Percentiles rank a stretch among this genome's conserved stretches.
Evolutionary conservation across 495 filamentous ascomycete genomes (phyloP).

Genomic region (Tuber aestivum): DNA sequence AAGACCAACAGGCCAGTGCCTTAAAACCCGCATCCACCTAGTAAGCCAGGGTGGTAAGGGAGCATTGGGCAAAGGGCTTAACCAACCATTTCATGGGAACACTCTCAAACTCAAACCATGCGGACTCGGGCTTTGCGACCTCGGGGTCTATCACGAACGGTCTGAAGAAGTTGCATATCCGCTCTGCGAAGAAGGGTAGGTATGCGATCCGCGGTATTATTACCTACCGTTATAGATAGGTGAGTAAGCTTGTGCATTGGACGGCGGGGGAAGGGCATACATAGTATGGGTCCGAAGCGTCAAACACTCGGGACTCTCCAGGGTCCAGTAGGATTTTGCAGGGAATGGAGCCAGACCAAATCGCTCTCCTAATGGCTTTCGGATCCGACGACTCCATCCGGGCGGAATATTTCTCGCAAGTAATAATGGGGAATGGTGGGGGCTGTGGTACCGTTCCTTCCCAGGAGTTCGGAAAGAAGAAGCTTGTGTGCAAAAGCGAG

Average conservation of each 20-base stretch:
- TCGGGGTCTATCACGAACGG: slow-evolving; percentile 62
- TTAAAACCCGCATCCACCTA: slow-evolving; percentile 39
- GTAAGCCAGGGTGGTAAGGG: slow-evolving; percentile 43
- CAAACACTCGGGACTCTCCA: slow-evolving; percentile 36
- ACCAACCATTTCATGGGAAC: slow-evolving; percentile 68
- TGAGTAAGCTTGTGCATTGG: not conserved
- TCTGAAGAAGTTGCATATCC: slow-evolving; percentile 69
- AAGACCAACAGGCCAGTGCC: slow-evolving; percentile 77
- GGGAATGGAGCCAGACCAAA: slow-evolving; percentile 41
- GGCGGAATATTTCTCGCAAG: not conserved
- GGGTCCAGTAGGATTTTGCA: slow-evolving; percentile 40
- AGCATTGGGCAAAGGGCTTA: not conserved
- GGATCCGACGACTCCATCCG: slow-evolving; percentile 28
- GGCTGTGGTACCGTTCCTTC: not conserved
- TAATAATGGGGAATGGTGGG: not conserved
- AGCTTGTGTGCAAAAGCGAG: not conserved
- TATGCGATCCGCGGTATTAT: slow-evolving; percentile 64
- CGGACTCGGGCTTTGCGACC: slow-evolving; percentile 51
- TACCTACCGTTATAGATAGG: slow-evolving; percentile 43
- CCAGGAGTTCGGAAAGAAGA: not conserved
- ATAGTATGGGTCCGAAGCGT: slow-evolving; percentile 39
- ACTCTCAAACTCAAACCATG: slow-evolving; percentile 66
- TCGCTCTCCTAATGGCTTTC: slow-evolving; percentile 35
- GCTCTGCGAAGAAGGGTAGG: slow-evolving; percentile 69
- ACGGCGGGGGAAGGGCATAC: slow-evolving; percentile 19